These are phyloP conservation scores for Gaeumannomyces sp. DNA, from an alignment of 2,329 filamentous ascomycete species.

Conservation along the genomic window DNA sequence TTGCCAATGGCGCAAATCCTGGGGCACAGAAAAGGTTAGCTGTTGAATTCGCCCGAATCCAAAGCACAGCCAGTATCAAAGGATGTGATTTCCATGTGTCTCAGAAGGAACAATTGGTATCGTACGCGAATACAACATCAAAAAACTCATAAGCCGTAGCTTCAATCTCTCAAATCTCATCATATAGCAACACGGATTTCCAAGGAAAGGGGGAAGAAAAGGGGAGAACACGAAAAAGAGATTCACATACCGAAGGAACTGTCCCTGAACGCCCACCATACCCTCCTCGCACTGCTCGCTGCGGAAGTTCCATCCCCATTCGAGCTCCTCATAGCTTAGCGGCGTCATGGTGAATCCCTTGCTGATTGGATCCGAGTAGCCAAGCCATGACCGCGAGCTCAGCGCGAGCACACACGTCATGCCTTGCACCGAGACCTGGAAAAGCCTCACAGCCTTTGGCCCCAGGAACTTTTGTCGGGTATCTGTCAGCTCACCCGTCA, in stretches of 20 bases:
- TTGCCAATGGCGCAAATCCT: conserved; percentile 90
- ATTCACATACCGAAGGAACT: conserved; percentile 68
- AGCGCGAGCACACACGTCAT: conserved; percentile 82
- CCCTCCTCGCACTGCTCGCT: conserved; percentile 91
- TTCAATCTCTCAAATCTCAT: conserved; percentile 61
- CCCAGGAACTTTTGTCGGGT: conserved; percentile 93
- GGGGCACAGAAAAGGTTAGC: conserved; percentile 24
- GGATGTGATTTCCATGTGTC: conserved; percentile 25
- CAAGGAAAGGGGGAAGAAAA: conserved; percentile 15
- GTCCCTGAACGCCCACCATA: conserved; percentile 87
- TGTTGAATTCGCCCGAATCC: conserved; percentile 10
- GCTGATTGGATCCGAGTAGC: conserved; percentile 82
- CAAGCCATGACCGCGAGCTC: conserved; percentile 92
- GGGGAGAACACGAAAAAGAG: conserved; percentile 21
- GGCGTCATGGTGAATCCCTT: conserved; percentile 90
- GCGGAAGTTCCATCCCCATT: conserved; percentile 95
- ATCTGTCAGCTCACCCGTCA: conserved; percentile 91
- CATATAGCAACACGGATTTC: conserved; percentile 33
- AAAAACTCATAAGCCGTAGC: conserved; percentile 49
- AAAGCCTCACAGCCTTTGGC: conserved; percentile 81
- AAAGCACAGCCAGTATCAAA: neutral
- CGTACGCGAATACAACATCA: conserved; percentile 43
- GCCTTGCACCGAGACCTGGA: conserved; percentile 81
- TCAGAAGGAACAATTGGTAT: conserved; percentile 99
- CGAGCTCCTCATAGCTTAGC: conserved; percentile 77